Evolutionary conservation across 371 early-diverging fungal species (phyloP), one percentile per base, ranked within the genome.

Genomic region (Syncephalastrum monosporum): DNA sequence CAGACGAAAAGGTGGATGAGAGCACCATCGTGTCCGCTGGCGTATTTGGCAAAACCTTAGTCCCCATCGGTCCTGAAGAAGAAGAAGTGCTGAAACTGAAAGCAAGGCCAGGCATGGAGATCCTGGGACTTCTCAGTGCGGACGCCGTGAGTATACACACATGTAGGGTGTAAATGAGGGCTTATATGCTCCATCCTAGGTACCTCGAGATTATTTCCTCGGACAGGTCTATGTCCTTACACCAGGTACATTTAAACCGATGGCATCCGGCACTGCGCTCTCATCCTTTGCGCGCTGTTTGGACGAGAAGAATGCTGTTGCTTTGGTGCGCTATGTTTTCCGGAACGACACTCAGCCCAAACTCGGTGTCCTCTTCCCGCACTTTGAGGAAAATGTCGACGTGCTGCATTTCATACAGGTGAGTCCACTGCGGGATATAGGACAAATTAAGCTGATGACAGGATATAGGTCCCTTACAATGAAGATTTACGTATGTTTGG

Each of bases 11-110:
- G 6, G 74, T 67, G n/a, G 65, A 61, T n/a, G 58, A 62, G 46
- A 62, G 38, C 10, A 33, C 38, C 38, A 33, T 33, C 12, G 38
- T 33, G 12, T 33, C 38, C 38, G 91, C 84, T 0, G 89, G 83
- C 65, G 62, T 70, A 50, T 88, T 86, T 61, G 92, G 92, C 51
- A 89, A 86, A 62, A 79, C 81, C 0, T 56, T 83, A 15, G 82
- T 92, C 1, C 84, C 86, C 15, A 77, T 90, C 14, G 68, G 75
- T 13, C 67, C 63, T 3, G 84, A 82, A 47, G 89, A 89, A 63
- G 70, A 82, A 57, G 80, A 82, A 10, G 78, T 75, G 17, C 67
- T 82, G 55, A 77, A 84, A 50, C 62, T 89, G 12, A 38, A 68
- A 8, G 84, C 87, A 0, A 61, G 49, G 5, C 87, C 84, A 55